Base-by-base conservation (phyloP, 805 yeast genomes). In the Millerago galiae region DNA sequence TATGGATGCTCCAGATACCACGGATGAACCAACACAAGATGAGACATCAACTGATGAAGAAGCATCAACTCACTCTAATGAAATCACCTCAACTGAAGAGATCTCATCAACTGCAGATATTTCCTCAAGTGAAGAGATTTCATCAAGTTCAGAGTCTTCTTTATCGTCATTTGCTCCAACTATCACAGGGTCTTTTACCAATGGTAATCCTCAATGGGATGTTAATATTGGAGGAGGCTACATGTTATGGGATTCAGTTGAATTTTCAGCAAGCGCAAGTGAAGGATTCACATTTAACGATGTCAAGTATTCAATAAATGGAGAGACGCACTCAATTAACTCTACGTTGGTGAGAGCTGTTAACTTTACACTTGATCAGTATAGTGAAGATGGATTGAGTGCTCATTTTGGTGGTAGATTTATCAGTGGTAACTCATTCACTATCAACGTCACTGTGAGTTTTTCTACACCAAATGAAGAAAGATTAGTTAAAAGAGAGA, bases 391-490 rank as follows among this genome's bases (percentile, higher is more conserved):
- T 31, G 35, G 41, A 4, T 31, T 38, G 6, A 16, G 4, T 10
- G 41, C 41, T 12, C 17, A 26, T 30, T 41, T 41, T 26, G 41
- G 37, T 27, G 48, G 41, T 35, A 12, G 27, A 9, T 18, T 30
- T 17, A 14, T 38, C 24, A 28, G 34, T 35, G 42, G 45, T 10
- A 35, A 34, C n/a, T 34, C 21, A 5, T 35, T 33, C 26, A 29
- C 37, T 12, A 37, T 43, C 8, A 18, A 34, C 18, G 39, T 34
- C 12, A 17, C 18, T 7, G 24, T 45, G 13, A 30, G 17, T 3
- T 25, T 42, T n/a, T 39, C 42, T 37, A 50, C 46, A n/a, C 53
- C 55, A 44, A 52, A 45, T 31, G 47, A 39, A 25, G 44, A 44
- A 43, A 31, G 18, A 14, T 14, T 45, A 4, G 30, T 16, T 9